Conservation (phyloP, 768 basidiomycete genomes). For the Sarcodon aspratus region DNA sequence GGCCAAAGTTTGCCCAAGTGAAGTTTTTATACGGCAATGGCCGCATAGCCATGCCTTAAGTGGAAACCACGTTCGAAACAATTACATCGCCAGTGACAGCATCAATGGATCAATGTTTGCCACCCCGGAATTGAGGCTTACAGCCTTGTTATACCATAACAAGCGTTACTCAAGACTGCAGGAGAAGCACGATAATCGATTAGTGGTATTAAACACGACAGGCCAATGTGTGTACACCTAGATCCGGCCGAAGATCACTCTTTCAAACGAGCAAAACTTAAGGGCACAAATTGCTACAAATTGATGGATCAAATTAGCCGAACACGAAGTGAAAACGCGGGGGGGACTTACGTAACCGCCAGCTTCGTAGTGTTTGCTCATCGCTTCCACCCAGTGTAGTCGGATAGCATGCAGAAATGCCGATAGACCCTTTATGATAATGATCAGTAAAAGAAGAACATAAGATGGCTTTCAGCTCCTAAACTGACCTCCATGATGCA, state of each 20-base stretch:
- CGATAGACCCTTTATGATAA: slow-evolving; percentile 61
- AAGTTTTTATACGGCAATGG: neutral
- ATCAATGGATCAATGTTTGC: no score
- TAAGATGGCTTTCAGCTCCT: slow-evolving; percentile 8
- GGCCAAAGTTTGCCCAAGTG: neutral
- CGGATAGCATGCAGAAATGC: slow-evolving; percentile 95
- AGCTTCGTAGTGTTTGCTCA: slow-evolving; percentile 92
- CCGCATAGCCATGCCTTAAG: neutral
- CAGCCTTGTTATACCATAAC: no score
- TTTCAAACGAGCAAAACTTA: slow-evolving; percentile 34
- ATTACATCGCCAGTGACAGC: no score
- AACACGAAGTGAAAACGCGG: slow-evolving; percentile 14
- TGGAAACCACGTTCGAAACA: no score
- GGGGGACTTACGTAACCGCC: slow-evolving; percentile 68
- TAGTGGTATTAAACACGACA: slow-evolving; percentile 3
- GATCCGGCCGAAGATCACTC: slow-evolving; percentile 12
- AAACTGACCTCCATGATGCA: slow-evolving; percentile 89
- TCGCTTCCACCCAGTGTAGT: slow-evolving; percentile 97
- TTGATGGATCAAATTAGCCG: slow-evolving; percentile 6
- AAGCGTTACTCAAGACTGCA: no score
- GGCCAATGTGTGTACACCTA: neutral
- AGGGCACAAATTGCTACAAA: slow-evolving; percentile 34
- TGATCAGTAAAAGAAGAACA: slow-evolving; percentile 9
- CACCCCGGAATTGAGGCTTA: no score
- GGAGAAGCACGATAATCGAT: no score